A percentile compares a stretch with the other conserved stretches of the same genome.
Conservation (phyloP, 805 yeast species). For the Candida sphagnicola region DNA sequence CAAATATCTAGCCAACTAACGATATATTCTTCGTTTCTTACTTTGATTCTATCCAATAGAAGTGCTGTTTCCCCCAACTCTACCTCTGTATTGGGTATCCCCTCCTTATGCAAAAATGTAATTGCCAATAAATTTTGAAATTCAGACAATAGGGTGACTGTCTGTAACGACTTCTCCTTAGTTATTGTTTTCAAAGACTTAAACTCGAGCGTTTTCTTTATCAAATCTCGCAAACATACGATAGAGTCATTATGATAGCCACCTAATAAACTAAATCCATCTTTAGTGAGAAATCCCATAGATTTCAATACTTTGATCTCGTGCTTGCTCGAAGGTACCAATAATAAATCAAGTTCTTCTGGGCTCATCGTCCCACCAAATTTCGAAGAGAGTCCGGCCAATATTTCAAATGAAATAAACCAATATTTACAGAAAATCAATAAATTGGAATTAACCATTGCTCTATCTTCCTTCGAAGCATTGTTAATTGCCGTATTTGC, state of each 20-base stretch:
- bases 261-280: conserved; percentile 45
- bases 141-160: not conserved
- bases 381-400: conserved; percentile 53
- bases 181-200: conserved; percentile 5
- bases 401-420: conserved; percentile 52
- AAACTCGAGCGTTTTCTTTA: conserved; percentile 19
- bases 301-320: conserved; percentile 34
- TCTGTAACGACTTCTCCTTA: conserved; percentile 1
- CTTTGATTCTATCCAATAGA: conserved; percentile 6
- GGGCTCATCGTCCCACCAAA: conserved; percentile 53
- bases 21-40: not conserved
- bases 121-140: not conserved
- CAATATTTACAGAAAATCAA: conserved; percentile 53
- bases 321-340: conserved; percentile 13
- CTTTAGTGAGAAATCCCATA: conserved; percentile 37
- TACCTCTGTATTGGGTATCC: not conserved
- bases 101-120: not conserved
- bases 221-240: conserved; percentile 32
- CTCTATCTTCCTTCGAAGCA: conserved; percentile 9
- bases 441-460: conserved; percentile 29
- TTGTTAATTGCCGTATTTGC: conserved; percentile 8
- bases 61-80: not conserved
- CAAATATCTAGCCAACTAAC: conserved; percentile 51
- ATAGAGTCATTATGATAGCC: conserved; percentile 46
- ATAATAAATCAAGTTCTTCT: conserved; percentile 40